Evolutionary conservation across 495 filamentous ascomycete genomes (phyloP).

Genomic region (Entonaema liquescens): DNA sequence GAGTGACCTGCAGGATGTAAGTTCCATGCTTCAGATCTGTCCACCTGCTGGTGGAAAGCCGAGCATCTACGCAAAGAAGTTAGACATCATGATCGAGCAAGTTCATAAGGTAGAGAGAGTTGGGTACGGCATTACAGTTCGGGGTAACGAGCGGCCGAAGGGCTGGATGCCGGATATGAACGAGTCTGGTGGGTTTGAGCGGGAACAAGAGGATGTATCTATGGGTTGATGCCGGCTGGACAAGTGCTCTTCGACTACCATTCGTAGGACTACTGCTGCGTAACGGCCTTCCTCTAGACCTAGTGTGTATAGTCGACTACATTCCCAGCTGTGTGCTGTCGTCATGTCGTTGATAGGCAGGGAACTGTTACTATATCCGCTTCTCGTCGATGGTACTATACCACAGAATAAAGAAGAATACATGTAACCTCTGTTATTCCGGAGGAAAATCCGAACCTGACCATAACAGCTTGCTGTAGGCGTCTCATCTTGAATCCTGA

Average conservation of each 20-base stretch:
- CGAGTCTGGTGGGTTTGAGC: constrained; percentile 40
- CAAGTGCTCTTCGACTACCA: background rate
- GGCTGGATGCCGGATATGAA: constrained; percentile 90
- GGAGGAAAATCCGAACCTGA: too few relatives aligned
- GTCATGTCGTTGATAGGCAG: background rate
- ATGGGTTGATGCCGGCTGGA: constrained; percentile 28
- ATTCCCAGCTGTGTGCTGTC: background rate
- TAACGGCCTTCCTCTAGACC: background rate
- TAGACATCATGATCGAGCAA: constrained; percentile 83
- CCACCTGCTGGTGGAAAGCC: constrained; percentile 57
- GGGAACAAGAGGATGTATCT: constrained; percentile 34
- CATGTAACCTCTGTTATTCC: too few relatives aligned
- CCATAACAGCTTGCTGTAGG: too few relatives aligned
- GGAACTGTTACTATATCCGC: background rate
- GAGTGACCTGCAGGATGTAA: constrained; percentile 76
- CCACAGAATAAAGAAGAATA: too few relatives aligned
- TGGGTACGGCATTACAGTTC: constrained; percentile 83
- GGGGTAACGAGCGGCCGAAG: constrained; percentile 87
- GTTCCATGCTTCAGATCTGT: constrained; percentile 76
- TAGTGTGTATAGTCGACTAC: background rate
- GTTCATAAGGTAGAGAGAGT: constrained; percentile 94
- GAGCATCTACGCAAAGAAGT: constrained; percentile 72
- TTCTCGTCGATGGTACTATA: background rate
- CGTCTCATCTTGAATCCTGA: too few relatives aligned
- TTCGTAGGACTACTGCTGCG: background rate